A percentile compares a stretch with the other conserved stretches of the same genome.
These are phyloP conservation scores for Spergularia bocconei DNA, from an alignment of 148 eudicot genomes.

Conservation along the genomic window DNA sequence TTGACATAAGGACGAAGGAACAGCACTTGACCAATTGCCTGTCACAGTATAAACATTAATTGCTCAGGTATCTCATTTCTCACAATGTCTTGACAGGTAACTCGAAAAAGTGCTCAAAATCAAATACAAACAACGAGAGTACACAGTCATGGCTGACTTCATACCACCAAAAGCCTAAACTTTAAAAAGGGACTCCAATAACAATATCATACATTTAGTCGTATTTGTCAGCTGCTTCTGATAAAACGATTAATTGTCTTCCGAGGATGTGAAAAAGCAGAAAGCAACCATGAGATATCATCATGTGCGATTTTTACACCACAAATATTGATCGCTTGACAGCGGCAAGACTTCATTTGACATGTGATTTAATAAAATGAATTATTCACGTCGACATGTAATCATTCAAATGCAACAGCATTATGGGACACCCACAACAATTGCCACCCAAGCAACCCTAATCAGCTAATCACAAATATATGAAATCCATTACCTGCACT, in stretches of 20 bases:
- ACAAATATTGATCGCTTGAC: too few species aligned
- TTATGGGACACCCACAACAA: too few species aligned
- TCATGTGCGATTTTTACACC: too few species aligned
- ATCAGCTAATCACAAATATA: not conserved
- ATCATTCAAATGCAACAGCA: not conserved
- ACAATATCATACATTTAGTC: not conserved
- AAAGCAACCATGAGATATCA: too few species aligned
- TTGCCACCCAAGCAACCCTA: not conserved
- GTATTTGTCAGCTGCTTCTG: not conserved
- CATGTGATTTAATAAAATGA: too few species aligned
- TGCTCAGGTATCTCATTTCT: slow-evolving; percentile 5
- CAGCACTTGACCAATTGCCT: slow-evolving; percentile 98
- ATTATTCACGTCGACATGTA: too few species aligned
- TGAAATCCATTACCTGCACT: slow-evolving; percentile 68
- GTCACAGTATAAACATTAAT: slow-evolving; percentile 23
- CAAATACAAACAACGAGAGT: not conserved
- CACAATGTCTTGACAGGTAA: not conserved
- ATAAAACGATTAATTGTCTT: too few species aligned
- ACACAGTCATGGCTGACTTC: not conserved
- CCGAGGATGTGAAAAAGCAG: too few species aligned
- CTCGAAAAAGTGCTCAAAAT: not conserved
- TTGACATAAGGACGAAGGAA: slow-evolving; percentile 95
- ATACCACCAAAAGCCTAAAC: not conserved
- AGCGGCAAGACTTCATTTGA: too few species aligned
- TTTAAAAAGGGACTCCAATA: not conserved